Base-by-base conservation (phyloP, 139 green algal genomes). In the Deuterostichococcus epilithicus region DNA sequence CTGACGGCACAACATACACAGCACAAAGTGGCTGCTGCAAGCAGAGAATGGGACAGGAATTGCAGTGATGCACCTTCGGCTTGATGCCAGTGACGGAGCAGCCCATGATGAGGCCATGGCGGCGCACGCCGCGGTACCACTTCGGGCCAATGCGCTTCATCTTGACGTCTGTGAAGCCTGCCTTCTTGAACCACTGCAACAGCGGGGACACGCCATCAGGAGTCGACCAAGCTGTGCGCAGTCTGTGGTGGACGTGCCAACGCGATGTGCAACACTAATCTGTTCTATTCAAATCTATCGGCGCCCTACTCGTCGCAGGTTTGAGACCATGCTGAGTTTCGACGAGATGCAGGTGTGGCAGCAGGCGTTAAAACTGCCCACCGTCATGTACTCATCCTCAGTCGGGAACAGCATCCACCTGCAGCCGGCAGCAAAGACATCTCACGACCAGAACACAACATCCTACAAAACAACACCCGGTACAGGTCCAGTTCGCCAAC, bases 381-480 rank as follows among this genome's bases (percentile, higher is more conserved):
- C 77, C 88, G 77, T 95, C 81, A 96, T 94, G 90, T 98, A 98
- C 85, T 98, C 94, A 38, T 92, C 80, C 84, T 98, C 94, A 5
- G 85, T 97, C 60, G 94, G 94, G 87, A 98, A 98, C 0, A 98
- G 88, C 94, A 98, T 98, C 94, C 94, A 98, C n/a, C n/a, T n/a
- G n/a, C n/a, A n/a, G n/a, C n/a, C n/a, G n/a, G n/a, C n/a, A n/a
- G n/a, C n/a, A n/a, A n/a, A n/a, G n/a, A n/a, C n/a, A n/a, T n/a
- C n/a, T n/a, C n/a, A n/a, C n/a, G n/a, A n/a, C n/a, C n/a, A n/a
- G n/a, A n/a, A n/a, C n/a, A n/a, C n/a, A n/a, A n/a, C n/a, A n/a
- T n/a, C n/a, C n/a, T n/a, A n/a, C n/a, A n/a, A n/a, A n/a, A n/a
- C n/a, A n/a, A n/a, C n/a, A n/a, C n/a, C n/a, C n/a, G n/a, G n/a